phyloP scores from a whole-genome alignment of 169 alveolate genomes.

The Plasmodium cynomolgi region DNA sequence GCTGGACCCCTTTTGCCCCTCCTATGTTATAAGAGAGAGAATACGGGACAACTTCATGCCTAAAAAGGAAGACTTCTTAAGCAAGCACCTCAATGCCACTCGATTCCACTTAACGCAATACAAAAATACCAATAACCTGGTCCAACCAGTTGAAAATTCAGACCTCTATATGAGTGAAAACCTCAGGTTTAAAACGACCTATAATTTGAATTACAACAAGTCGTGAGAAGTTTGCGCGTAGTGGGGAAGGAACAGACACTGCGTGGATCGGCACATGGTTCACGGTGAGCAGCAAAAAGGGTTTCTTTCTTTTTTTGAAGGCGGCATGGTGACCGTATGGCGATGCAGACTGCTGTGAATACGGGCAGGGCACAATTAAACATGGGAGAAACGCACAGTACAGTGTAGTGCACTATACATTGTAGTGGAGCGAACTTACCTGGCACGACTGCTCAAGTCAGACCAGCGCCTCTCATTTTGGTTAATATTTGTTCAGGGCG shows the following conservation, averaged over 20 bases:
- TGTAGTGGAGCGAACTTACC: neutral
- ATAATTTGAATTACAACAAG: conserved; percentile 37
- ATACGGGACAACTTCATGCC: conserved; percentile 62
- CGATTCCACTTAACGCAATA: conserved; percentile 59
- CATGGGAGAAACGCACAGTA: neutral
- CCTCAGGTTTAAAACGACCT: conserved; percentile 58
- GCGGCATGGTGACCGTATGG: neutral
- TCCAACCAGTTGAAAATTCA: conserved; percentile 54
- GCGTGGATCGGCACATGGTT: neutral
- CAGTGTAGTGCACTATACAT: neutral
- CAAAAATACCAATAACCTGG: conserved; percentile 58
- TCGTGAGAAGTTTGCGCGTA: neutral
- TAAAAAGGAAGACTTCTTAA: conserved; percentile 58
- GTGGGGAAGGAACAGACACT: neutral
- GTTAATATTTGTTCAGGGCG: neutral
- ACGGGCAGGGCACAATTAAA: neutral
- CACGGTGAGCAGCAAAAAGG: neutral
- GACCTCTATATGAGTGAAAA: conserved; percentile 67
- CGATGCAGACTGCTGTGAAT: neutral
- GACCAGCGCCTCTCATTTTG: neutral
- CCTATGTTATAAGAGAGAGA: conserved; percentile 72
- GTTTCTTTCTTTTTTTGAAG: neutral
- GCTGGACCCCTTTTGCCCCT: conserved; percentile 59
- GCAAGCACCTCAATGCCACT: conserved; percentile 46
- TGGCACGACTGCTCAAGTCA: neutral